phyloP scores from a whole-genome alignment of 2,329 filamentous ascomycete species.

The Aspergillus eucalypticola region DNA sequence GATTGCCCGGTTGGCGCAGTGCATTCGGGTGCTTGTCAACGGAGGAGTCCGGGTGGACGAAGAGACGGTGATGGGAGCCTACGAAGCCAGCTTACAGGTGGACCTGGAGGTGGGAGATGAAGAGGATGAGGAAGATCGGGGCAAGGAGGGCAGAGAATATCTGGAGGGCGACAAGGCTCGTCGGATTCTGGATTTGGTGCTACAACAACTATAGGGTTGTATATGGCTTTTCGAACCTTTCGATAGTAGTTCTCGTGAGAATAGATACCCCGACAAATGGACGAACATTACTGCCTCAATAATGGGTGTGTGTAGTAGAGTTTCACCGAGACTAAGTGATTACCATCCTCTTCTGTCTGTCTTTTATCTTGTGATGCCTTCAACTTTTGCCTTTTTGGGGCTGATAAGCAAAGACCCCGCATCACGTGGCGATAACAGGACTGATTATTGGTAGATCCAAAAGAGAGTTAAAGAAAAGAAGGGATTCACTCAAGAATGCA shows the following conservation, averaged over 20 bases:
- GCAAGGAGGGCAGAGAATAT: conserved; percentile 43
- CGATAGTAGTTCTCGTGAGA: conserved; percentile 1
- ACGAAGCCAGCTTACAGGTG: conserved; percentile 77
- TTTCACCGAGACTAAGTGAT: no score
- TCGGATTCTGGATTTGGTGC: conserved; percentile 39
- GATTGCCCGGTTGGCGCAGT: conserved; percentile 79
- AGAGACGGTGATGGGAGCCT: conserved; percentile 79
- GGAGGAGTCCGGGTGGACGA: conserved; percentile 84
- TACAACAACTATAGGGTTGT: conserved; percentile 17
- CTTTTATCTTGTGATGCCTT: not conserved
- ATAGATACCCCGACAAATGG: conserved; percentile 13
- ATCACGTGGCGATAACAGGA: conserved; percentile 22
- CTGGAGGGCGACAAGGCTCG: conserved; percentile 43
- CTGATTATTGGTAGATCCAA: conserved; percentile 10
- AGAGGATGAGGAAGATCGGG: conserved; percentile 38
- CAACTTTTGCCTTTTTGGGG: not conserved
- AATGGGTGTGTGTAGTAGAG: not conserved
- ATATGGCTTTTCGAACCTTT: conserved; percentile 12
- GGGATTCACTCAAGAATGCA: no score
- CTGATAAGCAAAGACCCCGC: conserved; percentile 22
- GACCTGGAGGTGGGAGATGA: conserved; percentile 45
- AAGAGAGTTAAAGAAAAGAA: no score
- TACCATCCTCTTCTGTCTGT: no score
- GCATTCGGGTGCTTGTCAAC: conserved; percentile 80
- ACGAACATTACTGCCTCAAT: not conserved